These are phyloP conservation scores for sunflower (Helianthus annuus) DNA, from an alignment of 129 eudicot genomes.

Conservation along the genomic window HanXRQr2.0-SUNRISE NC_035436.2:180129327-180129826, in stretches of 20 bases:
- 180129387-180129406: constrained; percentile 22
- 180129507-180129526: constrained; percentile 24
- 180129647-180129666: constrained; percentile 33
- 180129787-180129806: too few species aligned
- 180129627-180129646: constrained; percentile 27
- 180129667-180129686: not conserved
- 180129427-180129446: not conserved
- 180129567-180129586: too few species aligned
- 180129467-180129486: constrained; percentile 7
- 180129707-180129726: not conserved
- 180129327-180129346: not conserved
- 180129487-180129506: constrained; percentile 24
- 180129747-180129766: not conserved
- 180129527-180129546: constrained; percentile 13
- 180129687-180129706: not conserved
- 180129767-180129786: too few species aligned
- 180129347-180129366: constrained; percentile 22
- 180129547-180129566: constrained; percentile 2
- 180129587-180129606: constrained; percentile 32
- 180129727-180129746: too few species aligned
- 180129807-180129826: too few species aligned
- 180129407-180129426: constrained; percentile 1
- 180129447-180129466: not conserved
- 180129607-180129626: constrained; percentile 31
- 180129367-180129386: constrained; percentile 25